Evolutionary conservation across 2,329 filamentous ascomycete species (phyloP).

Genomic region (Claviceps maximensis): DNA sequence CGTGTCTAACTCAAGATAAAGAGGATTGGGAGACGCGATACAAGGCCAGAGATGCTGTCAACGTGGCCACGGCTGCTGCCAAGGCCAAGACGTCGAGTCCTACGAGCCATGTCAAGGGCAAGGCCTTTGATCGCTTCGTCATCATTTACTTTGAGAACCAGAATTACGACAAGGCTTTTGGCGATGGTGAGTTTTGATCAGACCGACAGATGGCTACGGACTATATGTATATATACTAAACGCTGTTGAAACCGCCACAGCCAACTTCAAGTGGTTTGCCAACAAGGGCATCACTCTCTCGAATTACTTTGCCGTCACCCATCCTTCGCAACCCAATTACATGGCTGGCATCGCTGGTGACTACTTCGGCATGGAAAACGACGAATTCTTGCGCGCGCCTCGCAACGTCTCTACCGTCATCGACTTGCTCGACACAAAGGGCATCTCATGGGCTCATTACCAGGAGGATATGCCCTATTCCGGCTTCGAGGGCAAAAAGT

Average conservation of each 20-base stretch:
- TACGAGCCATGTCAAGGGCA: conserved; percentile 52
- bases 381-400: conserved; percentile 45
- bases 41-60: conserved; percentile 37
- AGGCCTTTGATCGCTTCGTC: conserved; percentile 58
- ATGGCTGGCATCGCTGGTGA: conserved; percentile 54
- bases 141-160: conserved; percentile 72
- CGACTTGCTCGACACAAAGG: conserved; percentile 53
- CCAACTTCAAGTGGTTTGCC: conserved; percentile 16
- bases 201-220: not conserved
- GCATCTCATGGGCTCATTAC: conserved; percentile 58
- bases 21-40: conserved; percentile 25
- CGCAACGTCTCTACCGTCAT: conserved; percentile 51
- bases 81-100: conserved; percentile 48
- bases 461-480: conserved; percentile 66
- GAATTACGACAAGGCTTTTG: conserved; percentile 49
- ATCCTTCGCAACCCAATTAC: conserved; percentile 69
- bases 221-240: too few relatives aligned
- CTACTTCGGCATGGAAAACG: conserved; percentile 60
- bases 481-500: conserved; percentile 54
- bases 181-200: conserved; percentile 36
- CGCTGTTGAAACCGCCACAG: too few relatives aligned
- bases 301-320: conserved; percentile 46
- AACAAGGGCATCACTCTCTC: conserved; percentile 18
- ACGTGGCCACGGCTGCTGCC: conserved; percentile 42
- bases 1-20: conserved; percentile 4